Evolutionary conservation across 495 filamentous ascomycete genomes (phyloP).

Genomic region (Podospora didyma): DNA sequence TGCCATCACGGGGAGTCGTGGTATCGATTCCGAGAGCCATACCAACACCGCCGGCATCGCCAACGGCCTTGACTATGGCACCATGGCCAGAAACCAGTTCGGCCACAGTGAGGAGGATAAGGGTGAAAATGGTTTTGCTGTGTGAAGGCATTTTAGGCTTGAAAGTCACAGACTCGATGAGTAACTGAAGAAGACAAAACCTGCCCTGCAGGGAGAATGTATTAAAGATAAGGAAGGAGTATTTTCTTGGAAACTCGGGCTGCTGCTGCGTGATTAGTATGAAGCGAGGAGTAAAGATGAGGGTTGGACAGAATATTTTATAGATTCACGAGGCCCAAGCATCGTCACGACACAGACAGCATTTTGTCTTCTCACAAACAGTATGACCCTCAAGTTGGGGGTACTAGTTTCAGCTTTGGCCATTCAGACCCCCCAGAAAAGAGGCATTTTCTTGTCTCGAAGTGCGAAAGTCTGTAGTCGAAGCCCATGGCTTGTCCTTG

Average conservation of each 20-base stretch:
- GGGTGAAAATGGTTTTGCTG: constrained; percentile 24
- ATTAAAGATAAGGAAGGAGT: background rate
- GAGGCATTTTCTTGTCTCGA: too few relatives aligned
- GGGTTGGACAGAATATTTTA: background rate
- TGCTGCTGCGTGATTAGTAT: background rate
- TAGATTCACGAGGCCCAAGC: background rate
- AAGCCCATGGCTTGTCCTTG: too few relatives aligned
- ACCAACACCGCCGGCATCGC: constrained; percentile 46
- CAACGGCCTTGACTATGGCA: constrained; percentile 44
- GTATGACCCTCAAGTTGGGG: too few relatives aligned
- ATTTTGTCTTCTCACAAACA: too few relatives aligned
- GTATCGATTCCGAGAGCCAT: constrained; percentile 46
- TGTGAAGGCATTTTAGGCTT: constrained; percentile 9
- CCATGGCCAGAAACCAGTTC: constrained; percentile 43
- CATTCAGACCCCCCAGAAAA: too few relatives aligned
- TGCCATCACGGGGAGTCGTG: constrained; percentile 49
- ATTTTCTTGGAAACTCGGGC: background rate
- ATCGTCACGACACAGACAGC: too few relatives aligned
- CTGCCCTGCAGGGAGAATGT: constrained; percentile 30
- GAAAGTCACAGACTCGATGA: background rate
- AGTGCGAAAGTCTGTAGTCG: too few relatives aligned
- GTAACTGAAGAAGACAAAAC: constrained; percentile 12
- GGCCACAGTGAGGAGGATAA: constrained; percentile 28
- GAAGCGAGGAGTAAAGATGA: background rate
- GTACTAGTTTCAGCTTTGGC: too few relatives aligned